phyloP scores from a whole-genome alignment of 495 filamentous ascomycete species.

The Glarea lozoyensis region DNA sequence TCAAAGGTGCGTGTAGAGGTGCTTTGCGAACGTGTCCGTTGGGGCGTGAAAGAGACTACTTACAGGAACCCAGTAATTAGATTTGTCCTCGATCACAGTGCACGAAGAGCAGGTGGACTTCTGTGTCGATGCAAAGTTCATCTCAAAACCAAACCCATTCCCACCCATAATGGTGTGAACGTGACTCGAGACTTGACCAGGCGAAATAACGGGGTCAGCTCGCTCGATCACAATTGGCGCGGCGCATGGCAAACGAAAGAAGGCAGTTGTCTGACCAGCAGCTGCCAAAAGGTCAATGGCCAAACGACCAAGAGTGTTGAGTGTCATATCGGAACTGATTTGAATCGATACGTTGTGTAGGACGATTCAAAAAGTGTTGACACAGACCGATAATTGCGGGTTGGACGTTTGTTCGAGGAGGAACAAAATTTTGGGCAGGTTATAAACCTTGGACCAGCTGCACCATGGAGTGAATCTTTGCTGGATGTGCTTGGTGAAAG shows the following conservation, averaged over 20 bases:
- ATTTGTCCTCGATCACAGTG: slow-evolving; percentile 31
- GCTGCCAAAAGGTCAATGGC: background rate
- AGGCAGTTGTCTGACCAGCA: slow-evolving; percentile 2
- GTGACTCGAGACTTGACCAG: slow-evolving; percentile 44
- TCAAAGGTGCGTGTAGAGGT: background rate
- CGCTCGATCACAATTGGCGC: slow-evolving; percentile 35
- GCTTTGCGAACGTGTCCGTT: background rate
- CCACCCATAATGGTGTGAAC: slow-evolving; percentile 58
- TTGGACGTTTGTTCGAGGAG: no score
- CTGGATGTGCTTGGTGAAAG: no score
- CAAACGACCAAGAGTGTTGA: no score
- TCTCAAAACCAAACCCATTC: slow-evolving; percentile 47
- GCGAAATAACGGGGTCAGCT: slow-evolving; percentile 53
- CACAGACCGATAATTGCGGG: no score
- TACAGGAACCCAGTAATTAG: slow-evolving; percentile 26
- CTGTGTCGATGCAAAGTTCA: slow-evolving; percentile 36
- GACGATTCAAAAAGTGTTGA: no score
- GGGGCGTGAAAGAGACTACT: background rate
- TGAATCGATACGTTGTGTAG: no score
- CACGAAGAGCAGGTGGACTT: slow-evolving; percentile 53
- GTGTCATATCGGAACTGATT: no score
- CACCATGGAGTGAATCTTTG: no score
- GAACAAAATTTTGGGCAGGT: no score
- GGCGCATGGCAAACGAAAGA: slow-evolving; percentile 13
- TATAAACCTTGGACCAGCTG: no score